A percentile compares a stretch with the other conserved stretches of the same genome.
Conservation (phyloP, 177 flowering plant species). For the Telopea speciosissima region DNA sequence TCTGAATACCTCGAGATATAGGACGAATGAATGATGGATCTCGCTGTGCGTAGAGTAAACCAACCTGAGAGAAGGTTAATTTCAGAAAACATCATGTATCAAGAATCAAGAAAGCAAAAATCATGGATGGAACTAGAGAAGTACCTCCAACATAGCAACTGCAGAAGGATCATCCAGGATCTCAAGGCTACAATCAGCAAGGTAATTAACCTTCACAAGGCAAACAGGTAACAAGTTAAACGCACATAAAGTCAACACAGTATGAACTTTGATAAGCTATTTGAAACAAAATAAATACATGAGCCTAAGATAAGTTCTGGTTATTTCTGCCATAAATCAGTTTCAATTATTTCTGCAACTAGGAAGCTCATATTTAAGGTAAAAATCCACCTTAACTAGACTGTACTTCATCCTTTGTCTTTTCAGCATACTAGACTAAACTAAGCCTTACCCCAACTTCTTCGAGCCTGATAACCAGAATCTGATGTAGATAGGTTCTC, state of each 20-base stretch:
- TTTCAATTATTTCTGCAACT: not conserved
- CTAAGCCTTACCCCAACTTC: too few relatives aligned
- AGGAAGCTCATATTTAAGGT: not conserved
- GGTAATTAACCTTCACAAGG: conserved; percentile 67
- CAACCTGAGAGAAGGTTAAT: conserved; percentile 50
- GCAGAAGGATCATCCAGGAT: conserved; percentile 84
- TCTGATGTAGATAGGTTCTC: too few relatives aligned
- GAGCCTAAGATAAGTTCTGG: not conserved
- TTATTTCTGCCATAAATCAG: not conserved
- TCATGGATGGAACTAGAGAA: conserved; percentile 1
- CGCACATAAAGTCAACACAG: not conserved
- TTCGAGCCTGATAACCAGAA: too few relatives aligned
- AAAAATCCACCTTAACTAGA: not conserved
- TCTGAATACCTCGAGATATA: conserved; percentile 63
- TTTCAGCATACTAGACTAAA: not conserved
- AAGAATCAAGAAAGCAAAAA: not conserved
- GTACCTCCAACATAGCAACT: conserved; percentile 80
- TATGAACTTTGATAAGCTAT: not conserved
- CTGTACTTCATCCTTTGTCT: not conserved
- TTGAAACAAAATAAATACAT: not conserved
- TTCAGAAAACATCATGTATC: not conserved
- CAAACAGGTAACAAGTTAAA: conserved; percentile 6
- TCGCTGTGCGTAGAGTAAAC: conserved; percentile 78
- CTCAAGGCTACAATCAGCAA: conserved; percentile 83
- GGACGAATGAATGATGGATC: conserved; percentile 92